Evolutionary conservation across 331 rosid species (phyloP).

Genomic region (Malus hybrid): DNA sequence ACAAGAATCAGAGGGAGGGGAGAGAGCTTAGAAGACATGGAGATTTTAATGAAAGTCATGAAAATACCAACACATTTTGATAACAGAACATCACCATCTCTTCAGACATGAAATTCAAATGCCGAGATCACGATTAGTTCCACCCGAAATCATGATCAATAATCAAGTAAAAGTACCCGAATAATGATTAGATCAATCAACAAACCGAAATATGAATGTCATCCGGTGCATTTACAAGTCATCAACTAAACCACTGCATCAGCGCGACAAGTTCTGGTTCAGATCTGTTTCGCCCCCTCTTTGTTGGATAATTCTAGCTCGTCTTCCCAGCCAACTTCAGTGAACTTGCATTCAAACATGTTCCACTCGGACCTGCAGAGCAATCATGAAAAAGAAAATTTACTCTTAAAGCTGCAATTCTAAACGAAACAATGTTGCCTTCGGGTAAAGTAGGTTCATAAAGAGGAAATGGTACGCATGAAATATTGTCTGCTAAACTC

Average conservation of each 20-base stretch:
- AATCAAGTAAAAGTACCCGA: not conserved
- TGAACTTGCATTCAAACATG: not conserved
- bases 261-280: not conserved
- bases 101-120: not conserved
- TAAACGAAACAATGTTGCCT: not conserved
- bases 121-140: not conserved
- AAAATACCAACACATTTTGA: not conserved
- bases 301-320: not conserved
- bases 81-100: not conserved
- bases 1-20: not conserved
- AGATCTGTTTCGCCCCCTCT: not conserved
- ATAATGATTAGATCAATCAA: not conserved
- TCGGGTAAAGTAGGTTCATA: not conserved
- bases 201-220: not conserved
- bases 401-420: not conserved
- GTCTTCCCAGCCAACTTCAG: not conserved
- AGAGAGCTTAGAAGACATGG: not conserved
- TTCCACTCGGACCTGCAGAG: constrained; percentile 5
- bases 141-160: not conserved
- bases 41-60: not conserved
- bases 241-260: not conserved
- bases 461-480: not conserved
- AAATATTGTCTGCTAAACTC: not conserved
- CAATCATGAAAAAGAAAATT: not conserved
- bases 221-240: not conserved